phyloP scores from a whole-genome alignment of 2,329 filamentous ascomycete genomes.

The Fusarium siculi region DNA sequence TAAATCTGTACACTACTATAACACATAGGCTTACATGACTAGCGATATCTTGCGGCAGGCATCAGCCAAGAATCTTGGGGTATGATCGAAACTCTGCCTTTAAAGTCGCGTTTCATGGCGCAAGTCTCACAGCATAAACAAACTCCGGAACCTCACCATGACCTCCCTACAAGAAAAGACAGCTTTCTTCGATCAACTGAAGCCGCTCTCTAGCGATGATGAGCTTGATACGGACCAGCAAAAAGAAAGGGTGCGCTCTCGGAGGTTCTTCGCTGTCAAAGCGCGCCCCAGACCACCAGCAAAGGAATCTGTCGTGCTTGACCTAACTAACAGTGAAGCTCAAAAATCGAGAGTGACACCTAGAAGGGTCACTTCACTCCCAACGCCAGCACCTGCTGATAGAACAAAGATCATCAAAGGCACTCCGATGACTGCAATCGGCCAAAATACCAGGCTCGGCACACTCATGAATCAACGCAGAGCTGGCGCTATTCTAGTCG shows the following conservation, averaged over 20 bases:
- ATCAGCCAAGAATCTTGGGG: background rate
- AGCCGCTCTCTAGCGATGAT: constrained; percentile 49
- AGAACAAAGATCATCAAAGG: constrained; percentile 42
- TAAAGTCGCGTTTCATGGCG: background rate
- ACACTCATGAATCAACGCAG: constrained; percentile 32
- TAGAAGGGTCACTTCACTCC: constrained; percentile 32
- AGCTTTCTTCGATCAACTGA: constrained; percentile 58
- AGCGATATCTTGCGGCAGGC: background rate
- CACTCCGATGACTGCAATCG: constrained; percentile 43
- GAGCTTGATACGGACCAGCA: constrained; percentile 47
- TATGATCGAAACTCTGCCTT: constrained; percentile 1
- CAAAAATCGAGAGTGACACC: constrained; percentile 26
- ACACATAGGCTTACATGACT: constrained; percentile 9
- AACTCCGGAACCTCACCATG: constrained; percentile 33
- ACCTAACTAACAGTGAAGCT: constrained; percentile 31
- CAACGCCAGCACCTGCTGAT: constrained; percentile 15
- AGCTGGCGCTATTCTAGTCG: constrained; percentile 36
- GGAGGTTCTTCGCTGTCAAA: constrained; percentile 44
- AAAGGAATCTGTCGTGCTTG: constrained; percentile 21
- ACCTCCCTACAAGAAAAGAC: constrained; percentile 54
- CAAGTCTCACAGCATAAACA: background rate
- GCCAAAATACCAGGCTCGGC: constrained; percentile 35
- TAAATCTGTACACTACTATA: background rate
- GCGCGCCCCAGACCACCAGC: background rate
- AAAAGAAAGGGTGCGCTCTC: constrained; percentile 46